Evolutionary conservation across 2,329 filamentous ascomycete species (phyloP).

Genomic region (Bipolaris victoriae): DNA sequence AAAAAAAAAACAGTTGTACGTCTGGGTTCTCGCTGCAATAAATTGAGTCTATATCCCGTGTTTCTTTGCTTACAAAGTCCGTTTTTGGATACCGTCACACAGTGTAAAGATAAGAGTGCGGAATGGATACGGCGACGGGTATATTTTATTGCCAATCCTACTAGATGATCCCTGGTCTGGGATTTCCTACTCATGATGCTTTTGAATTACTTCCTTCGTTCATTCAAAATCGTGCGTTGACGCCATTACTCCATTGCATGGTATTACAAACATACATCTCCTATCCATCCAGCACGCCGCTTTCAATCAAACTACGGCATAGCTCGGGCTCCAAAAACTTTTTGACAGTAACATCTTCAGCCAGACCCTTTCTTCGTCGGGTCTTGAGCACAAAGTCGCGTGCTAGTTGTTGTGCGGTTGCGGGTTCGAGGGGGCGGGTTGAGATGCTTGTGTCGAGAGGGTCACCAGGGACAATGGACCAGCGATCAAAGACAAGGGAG

Average conservation of each 20-base stretch:
- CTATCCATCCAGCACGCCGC: constrained; percentile 75
- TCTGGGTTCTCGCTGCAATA: no score
- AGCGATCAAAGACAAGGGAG: constrained; percentile 91
- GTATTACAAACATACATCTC: constrained; percentile 14
- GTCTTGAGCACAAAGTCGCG: constrained; percentile 98
- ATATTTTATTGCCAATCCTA: constrained; percentile 12
- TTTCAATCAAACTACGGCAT: constrained; percentile 85
- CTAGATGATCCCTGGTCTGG: neutral
- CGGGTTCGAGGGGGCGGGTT: constrained; percentile 83
- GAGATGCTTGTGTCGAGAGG: constrained; percentile 88
- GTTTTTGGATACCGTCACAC: neutral
- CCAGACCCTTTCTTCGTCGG: constrained; percentile 86
- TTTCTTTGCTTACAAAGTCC: no score
- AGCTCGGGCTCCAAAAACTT: constrained; percentile 97
- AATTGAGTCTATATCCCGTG: no score
- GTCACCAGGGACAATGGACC: constrained; percentile 95
- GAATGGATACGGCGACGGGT: constrained; percentile 2
- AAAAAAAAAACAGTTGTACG: no score
- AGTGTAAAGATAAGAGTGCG: neutral
- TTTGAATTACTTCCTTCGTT: neutral
- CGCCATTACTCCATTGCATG: constrained; percentile 19
- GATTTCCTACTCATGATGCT: neutral
- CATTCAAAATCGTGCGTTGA: constrained; percentile 1
- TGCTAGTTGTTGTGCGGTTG: constrained; percentile 84
- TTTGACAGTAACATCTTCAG: constrained; percentile 92